Percentiles rank a stretch among this genome's conserved stretches.
Conservation (phyloP, 73 alveolate genomes). For the Breviolum minutum region DNA sequence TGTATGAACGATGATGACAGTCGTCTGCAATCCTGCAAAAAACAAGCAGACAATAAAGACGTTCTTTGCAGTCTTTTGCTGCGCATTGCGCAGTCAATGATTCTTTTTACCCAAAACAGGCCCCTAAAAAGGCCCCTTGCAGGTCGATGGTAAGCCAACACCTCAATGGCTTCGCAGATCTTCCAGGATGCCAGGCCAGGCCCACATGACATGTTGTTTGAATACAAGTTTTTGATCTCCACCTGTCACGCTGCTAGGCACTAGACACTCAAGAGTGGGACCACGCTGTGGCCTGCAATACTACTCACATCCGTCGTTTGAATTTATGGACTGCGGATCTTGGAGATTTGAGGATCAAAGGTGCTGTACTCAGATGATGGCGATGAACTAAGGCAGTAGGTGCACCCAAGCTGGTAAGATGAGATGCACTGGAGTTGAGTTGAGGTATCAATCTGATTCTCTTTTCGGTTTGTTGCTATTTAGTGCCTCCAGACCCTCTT, state of each 20-base stretch:
- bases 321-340: constrained; percentile 75
- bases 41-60: no score
- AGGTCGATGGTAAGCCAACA: constrained; percentile 91
- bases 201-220: not conserved
- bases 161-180: constrained; percentile 63
- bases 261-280: constrained; percentile 47
- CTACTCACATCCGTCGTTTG: constrained; percentile 52
- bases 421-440: no score
- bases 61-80: no score
- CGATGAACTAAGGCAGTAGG: not conserved
- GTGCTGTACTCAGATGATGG: not conserved
- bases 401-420: no score
- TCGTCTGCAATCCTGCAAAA: not conserved
- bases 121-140: not conserved
- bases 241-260: not conserved
- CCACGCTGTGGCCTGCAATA: constrained; percentile 73
- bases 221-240: no score
- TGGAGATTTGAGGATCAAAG: constrained; percentile 43
- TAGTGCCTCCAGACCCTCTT: no score
- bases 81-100: no score
- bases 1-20: no score
- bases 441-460: no score
- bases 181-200: constrained; percentile 59
- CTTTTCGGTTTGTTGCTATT: no score
- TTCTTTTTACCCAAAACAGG: not conserved